A percentile compares a stretch with the other conserved stretches of the same genome.
These are phyloP conservation scores for Alternaria conjuncta DNA, from an alignment of 2,329 filamentous ascomycete genomes.

Conservation along the genomic window DNA sequence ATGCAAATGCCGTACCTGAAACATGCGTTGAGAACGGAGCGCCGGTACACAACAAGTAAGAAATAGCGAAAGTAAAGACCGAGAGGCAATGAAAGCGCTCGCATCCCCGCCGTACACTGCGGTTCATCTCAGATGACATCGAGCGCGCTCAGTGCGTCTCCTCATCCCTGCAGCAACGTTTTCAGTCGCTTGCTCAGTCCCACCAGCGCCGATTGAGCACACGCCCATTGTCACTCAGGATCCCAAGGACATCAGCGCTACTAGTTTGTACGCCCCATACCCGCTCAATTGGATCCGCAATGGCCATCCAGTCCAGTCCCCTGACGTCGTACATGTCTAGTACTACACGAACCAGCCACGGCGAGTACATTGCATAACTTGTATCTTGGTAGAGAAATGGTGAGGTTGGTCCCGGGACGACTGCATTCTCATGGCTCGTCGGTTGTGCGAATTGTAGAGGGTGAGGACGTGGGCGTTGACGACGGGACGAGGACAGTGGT, in stretches of 20 bases:
- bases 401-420: conserved; percentile 14
- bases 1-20: neutral
- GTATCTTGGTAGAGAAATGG: conserved; percentile 41
- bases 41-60: neutral
- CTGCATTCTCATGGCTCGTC: neutral
- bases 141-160: neutral
- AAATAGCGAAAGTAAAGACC: neutral
- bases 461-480: conserved; percentile 16
- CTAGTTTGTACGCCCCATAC: conserved; percentile 43
- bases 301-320: conserved; percentile 47
- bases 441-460: conserved; percentile 19
- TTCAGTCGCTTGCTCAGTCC: conserved; percentile 31
- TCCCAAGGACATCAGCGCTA: conserved; percentile 44
- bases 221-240: conserved; percentile 46
- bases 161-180: neutral
- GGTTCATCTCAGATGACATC: neutral
- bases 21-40: neutral
- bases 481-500: neutral
- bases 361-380: conserved; percentile 37
- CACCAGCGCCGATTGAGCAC: conserved; percentile 43
- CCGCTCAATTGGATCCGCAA: conserved; percentile 43
- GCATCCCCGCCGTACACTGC: neutral
- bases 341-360: conserved; percentile 46
- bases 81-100: neutral
- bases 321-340: conserved; percentile 46